Conservation (phyloP, 169 alveolate species). For the Babesia sp. region DNA sequence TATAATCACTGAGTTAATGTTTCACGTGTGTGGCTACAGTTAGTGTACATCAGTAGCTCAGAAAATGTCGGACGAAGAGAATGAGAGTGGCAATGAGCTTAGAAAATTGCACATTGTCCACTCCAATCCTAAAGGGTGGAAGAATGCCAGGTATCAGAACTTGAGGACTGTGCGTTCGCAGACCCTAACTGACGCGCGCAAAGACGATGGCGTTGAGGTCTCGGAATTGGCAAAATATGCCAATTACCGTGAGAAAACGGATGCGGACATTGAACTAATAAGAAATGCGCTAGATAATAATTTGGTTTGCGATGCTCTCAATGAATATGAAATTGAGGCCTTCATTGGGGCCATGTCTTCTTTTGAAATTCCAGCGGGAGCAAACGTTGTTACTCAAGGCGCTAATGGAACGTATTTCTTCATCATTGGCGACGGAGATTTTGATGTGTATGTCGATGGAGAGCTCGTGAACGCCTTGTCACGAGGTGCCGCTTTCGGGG, state of each 20-base stretch:
- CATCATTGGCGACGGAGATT: slow-evolving; percentile 81
- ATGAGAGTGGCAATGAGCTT: slow-evolving; percentile 26
- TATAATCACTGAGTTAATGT: not conserved
- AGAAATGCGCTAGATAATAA: slow-evolving; percentile 79
- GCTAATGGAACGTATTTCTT: slow-evolving; percentile 85
- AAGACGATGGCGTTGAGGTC: slow-evolving; percentile 42
- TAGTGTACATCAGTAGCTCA: not conserved
- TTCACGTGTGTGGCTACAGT: slow-evolving; percentile 20
- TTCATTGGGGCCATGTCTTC: slow-evolving; percentile 85
- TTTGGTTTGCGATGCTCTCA: slow-evolving; percentile 82
- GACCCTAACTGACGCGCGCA: slow-evolving; percentile 9
- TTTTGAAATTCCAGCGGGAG: slow-evolving; percentile 81
- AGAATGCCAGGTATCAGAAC: not conserved
- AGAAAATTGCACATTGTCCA: slow-evolving; percentile 12
- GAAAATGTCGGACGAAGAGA: slow-evolving; percentile 27
- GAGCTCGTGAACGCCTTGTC: slow-evolving; percentile 85
- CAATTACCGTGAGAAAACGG: slow-evolving; percentile 74
- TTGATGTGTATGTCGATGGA: slow-evolving; percentile 87
- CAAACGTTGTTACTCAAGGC: slow-evolving; percentile 85
- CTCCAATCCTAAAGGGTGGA: slow-evolving; percentile 5
- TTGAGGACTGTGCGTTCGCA: slow-evolving; percentile 21
- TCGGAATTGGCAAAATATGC: slow-evolving; percentile 57
- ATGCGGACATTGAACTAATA: slow-evolving; percentile 78
- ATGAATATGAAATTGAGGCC: slow-evolving; percentile 86
- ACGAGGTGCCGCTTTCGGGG: slow-evolving; percentile 97